A percentile compares a stretch with the other conserved stretches of the same genome.
These are phyloP conservation scores for Backusella liffmaniae DNA, from an alignment of 192 early-diverging fungal genomes.

Conservation along the genomic window DNA sequence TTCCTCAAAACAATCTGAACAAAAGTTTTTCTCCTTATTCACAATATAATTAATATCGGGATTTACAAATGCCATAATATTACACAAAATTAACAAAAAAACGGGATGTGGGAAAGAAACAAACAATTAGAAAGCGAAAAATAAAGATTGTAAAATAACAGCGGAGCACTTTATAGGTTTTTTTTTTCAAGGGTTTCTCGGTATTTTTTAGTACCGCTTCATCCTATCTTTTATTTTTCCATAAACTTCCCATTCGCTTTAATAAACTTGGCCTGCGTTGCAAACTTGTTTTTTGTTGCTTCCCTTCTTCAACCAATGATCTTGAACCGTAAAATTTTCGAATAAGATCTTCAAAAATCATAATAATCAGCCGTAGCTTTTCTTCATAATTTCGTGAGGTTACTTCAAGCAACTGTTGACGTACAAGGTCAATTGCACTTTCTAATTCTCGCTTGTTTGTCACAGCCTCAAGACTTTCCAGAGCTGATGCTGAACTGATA, in stretches of 20 bases:
- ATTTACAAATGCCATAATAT: not conserved
- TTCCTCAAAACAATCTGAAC: not conserved
- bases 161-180: not conserved
- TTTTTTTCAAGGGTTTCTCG: not conserved
- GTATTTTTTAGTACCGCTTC: not conserved
- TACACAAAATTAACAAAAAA: not conserved
- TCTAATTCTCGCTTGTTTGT: conserved; percentile 9
- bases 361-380: not conserved
- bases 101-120: not conserved
- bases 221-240: conserved; percentile 1
- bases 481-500: conserved; percentile 1
- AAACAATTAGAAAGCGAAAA: not conserved
- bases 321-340: not conserved
- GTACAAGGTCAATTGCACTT: conserved; percentile 7
- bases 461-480: not conserved
- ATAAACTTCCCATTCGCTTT: not conserved
- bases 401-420: not conserved
- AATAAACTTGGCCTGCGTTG: conserved; percentile 6
- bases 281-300: not conserved
- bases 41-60: not conserved
- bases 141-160: not conserved
- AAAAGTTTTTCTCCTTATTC: not conserved
- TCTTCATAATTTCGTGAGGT: not conserved
- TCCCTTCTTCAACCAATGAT: not conserved
- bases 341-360: conserved; percentile 3